Conservation (phyloP, 257 asterid species). For the Ligustrum vulgare region DNA sequence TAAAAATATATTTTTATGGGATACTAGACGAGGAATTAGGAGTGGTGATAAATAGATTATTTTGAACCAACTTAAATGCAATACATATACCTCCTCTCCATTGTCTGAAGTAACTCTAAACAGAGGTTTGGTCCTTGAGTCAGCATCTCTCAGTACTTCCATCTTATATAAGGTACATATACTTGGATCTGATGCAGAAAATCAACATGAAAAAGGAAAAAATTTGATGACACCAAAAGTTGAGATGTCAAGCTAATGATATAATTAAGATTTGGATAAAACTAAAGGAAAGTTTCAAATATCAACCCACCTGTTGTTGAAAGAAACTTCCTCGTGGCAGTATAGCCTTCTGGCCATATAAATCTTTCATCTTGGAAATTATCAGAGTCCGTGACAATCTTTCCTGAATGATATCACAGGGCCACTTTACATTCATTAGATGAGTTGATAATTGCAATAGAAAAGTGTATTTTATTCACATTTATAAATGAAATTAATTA, state of each 20-base stretch:
- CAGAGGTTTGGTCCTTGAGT: conserved; percentile 59
- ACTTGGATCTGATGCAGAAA: conserved; percentile 65
- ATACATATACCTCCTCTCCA: conserved; percentile 73
- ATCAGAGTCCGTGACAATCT: conserved; percentile 62
- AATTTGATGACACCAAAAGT: conserved; percentile 11
- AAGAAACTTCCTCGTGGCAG: conserved; percentile 67
- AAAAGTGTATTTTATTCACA: conserved; percentile 2
- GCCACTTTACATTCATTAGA: conserved; percentile 24
- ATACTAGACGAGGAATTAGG: not conserved
- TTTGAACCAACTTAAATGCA: conserved; percentile 21
- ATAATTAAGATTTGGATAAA: not conserved
- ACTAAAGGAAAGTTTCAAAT: conserved; percentile 17
- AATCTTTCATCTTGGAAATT: conserved; percentile 70
- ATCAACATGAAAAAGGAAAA: conserved; percentile 21
- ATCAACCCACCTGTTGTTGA: conserved; percentile 58
- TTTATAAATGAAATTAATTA: conserved; percentile 13
- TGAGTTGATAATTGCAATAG: conserved; percentile 23
- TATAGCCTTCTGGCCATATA: conserved; percentile 91
- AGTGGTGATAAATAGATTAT: not conserved
- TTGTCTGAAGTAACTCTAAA: conserved; percentile 73
- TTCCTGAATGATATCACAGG: conserved; percentile 57
- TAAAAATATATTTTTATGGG: not conserved
- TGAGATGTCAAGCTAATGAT: conserved; percentile 13
- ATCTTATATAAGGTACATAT: conserved; percentile 57
- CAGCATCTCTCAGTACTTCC: conserved; percentile 83